Base-by-base conservation (phyloP, 345 rosid genomes). In the Populus simonii region DNA sequence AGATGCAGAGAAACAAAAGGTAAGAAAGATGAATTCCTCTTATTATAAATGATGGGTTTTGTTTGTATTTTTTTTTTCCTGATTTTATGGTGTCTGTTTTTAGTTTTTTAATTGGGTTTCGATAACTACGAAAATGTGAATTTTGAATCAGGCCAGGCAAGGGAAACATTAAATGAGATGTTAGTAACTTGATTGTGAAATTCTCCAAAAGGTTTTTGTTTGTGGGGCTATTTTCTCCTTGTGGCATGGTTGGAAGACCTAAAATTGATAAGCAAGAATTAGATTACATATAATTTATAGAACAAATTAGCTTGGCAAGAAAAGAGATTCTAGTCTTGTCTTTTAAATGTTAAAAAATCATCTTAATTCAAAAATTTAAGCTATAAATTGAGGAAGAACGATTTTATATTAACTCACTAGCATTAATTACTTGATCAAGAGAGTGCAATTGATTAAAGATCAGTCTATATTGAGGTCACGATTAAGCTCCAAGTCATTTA, bases 1-100 rank as follows among this genome's bases (percentile, higher is more conserved):
- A 35, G 97, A 92, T 76, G 93, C 93, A 1, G 93, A 96, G 91
- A 94, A 96, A 84, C 98, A 92, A 81, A 96, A 96, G 97, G 99
- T 96, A 38, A 71, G 85, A n/a, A 20, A 31, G 76, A 51, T 67
- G 71, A 35, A 33, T 61, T 76, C 27, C n/a, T 72, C 57, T 55
- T 39, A 18, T 62, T 18, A 38, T 47, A 47, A 33, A 39, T 59
- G 41, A 38, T 39, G 7, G 43, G 41, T 75, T 25, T 16, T 49
- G 35, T 63, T 68, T 33, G 47, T 61, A 2, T 31, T 29, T 10
- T 33, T 8, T 4, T 41, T 18, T 5, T 29, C n/a, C 10, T 27
- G 72, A 66, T 72, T 63, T 38, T 29, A 41, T 73, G 67, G 77
- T 47, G 59, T 72, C 39, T 23, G 6, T 69, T 23, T 27, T 9